Evolutionary conservation across 73 alveolate genomes (phyloP), one percentile per base, ranked within the genome.

Genomic region (Paramecium primaurelia): DNA sequence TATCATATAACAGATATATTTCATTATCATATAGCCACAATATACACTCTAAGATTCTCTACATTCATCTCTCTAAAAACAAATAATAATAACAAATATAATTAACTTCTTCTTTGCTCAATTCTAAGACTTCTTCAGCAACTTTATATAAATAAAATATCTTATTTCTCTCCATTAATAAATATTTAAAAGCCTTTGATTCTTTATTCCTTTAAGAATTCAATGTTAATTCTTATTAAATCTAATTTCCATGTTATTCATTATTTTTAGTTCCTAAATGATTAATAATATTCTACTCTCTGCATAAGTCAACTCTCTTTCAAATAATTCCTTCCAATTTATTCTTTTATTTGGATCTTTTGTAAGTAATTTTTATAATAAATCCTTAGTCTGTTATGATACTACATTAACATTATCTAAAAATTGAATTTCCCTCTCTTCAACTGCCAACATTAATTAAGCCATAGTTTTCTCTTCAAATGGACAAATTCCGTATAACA

Each of bases 401-500:
- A 89, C 94, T 71, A 45, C 44, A 26, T 89, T 89, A 89, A 42
- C 71, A 45, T 89, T 71, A 28, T 77, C 86, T 25, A 83, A 85
- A 22, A 71, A 89, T 73, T 44, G 16, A 42, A 89, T 71, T 49
- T 89, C 94, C 51, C 85, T 89, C 58, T 83, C 94, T 51, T 89
- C 94, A 30, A 89, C 94, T 14, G 94, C 94, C 12, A 64, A 45
- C 58, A 89, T 89, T 18, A 89, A 47, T 71, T 89, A 71, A 16
- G 94, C 94, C 69, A 89, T 89, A 14, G 94, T 89, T 47, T 71
- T 83, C 40, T 89, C 94, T 51, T 89, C 94, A 71, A 59, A 89
- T n/a, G 94, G 94, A 47, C 94, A 89, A n/a, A 71, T 83, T 36
- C 94, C 94, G 73, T 89, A 89, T 14, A 89, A 88, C 64, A 89